phyloP scores from a whole-genome alignment of 1,284 basidiomycete genomes.

The Boletus smithii region DNA sequence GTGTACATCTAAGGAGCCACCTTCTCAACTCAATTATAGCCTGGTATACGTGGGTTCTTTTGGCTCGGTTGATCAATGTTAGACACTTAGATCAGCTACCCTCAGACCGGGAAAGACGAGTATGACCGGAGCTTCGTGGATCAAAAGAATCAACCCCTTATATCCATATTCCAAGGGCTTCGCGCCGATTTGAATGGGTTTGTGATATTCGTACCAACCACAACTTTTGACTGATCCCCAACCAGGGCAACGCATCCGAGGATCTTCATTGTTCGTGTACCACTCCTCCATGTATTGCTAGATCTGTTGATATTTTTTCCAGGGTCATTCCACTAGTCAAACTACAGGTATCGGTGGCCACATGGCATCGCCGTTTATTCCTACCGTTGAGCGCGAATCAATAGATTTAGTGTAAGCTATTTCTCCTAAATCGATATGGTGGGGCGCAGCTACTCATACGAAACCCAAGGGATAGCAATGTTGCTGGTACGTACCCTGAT shows the following conservation, averaged over 20 bases:
- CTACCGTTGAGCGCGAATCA: constrained; percentile 93
- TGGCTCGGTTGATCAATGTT: not conserved
- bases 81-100: not conserved
- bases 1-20: constrained; percentile 91
- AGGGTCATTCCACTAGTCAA: constrained; percentile 82
- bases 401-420: constrained; percentile 76
- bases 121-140: constrained; percentile 71
- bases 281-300: not conserved
- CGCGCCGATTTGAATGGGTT: constrained; percentile 80
- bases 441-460: not conserved
- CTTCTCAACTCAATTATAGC: constrained; percentile 69
- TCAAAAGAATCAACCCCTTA: constrained; percentile 53
- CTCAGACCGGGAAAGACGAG: constrained; percentile 71
- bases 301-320: constrained; percentile 1
- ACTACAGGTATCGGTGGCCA: constrained; percentile 92
- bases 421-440: not conserved
- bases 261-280: constrained; percentile 65
- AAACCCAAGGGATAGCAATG: constrained; percentile 59
- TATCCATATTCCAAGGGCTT: constrained; percentile 77
- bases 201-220: constrained; percentile 17
- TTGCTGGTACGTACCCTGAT: constrained; percentile 47
- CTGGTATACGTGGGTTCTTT: constrained; percentile 72
- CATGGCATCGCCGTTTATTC: constrained; percentile 88
- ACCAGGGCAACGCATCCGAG: constrained; percentile 40
- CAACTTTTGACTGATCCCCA: not conserved